A percentile compares a stretch with the other conserved stretches of the same genome.
These are phyloP conservation scores for Aspergillus carbonarius DNA, from an alignment of 2,329 filamentous ascomycete species.

Conservation along the genomic window DNA sequence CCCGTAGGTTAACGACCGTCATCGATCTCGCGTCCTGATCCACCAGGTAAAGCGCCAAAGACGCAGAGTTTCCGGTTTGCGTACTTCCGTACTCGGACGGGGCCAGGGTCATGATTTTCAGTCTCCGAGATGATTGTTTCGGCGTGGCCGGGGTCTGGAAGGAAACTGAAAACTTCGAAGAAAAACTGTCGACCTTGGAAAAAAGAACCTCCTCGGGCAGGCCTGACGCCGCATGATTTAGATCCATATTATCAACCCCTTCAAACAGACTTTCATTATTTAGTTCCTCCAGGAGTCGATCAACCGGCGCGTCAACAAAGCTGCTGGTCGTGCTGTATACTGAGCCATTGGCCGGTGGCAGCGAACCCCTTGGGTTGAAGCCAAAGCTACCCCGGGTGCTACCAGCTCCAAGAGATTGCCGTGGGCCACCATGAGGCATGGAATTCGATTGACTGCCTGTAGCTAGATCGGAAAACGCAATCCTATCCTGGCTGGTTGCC, in stretches of 20 bases:
- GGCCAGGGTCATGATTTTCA: slow-evolving; percentile 64
- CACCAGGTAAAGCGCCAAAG: slow-evolving; percentile 62
- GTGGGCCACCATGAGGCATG: slow-evolving; percentile 48
- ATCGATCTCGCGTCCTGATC: slow-evolving; percentile 67
- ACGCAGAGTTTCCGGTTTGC: slow-evolving; percentile 32
- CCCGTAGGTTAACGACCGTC: slow-evolving; percentile 63
- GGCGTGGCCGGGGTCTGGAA: slow-evolving; percentile 29
- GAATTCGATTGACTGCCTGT: slow-evolving; percentile 42
- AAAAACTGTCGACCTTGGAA: slow-evolving; percentile 67
- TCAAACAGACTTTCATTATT: slow-evolving; percentile 63
- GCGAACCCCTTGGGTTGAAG: slow-evolving; percentile 55
- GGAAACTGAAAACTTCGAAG: slow-evolving; percentile 50
- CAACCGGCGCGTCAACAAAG: slow-evolving; percentile 67
- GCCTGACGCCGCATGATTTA: slow-evolving; percentile 71
- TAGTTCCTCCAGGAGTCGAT: slow-evolving; percentile 67
- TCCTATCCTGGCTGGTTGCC: slow-evolving; percentile 77
- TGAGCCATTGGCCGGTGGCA: slow-evolving; percentile 51
- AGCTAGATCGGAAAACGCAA: slow-evolving; percentile 73
- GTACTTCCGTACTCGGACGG: slow-evolving; percentile 39
- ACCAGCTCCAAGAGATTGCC: slow-evolving; percentile 71
- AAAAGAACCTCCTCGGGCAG: slow-evolving; percentile 71
- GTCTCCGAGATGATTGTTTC: slow-evolving; percentile 24
- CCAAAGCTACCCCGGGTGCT: slow-evolving; percentile 63
- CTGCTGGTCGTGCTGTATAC: slow-evolving; percentile 56
- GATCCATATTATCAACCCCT: slow-evolving; percentile 68